Evolutionary conservation across 495 filamentous ascomycete genomes (phyloP).

Genomic region (Cercophora samala): DNA sequence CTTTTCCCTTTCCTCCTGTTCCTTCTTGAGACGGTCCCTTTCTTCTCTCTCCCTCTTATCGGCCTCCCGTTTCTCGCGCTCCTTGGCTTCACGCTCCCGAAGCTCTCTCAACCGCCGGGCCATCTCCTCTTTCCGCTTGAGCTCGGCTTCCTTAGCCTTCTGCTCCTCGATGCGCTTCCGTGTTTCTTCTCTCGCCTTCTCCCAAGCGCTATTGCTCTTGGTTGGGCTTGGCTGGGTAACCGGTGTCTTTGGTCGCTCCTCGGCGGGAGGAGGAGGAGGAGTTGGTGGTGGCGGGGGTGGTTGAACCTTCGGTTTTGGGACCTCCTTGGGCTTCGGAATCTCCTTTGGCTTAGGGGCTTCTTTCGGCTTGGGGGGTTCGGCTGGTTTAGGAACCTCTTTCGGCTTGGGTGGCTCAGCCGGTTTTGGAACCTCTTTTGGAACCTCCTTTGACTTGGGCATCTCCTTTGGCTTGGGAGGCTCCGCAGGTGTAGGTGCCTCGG

Average conservation of each 20-base stretch:
- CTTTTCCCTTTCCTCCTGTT: slow-evolving; percentile 39
- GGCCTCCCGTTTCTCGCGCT: slow-evolving; percentile 50
- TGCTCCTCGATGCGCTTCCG: slow-evolving; percentile 58
- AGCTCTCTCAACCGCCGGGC: slow-evolving; percentile 50
- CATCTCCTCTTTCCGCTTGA: slow-evolving; percentile 49
- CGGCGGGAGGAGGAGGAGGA: not conserved
- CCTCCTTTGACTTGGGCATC: slow-evolving; percentile 23
- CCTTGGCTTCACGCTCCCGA: slow-evolving; percentile 62
- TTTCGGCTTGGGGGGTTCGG: not conserved
- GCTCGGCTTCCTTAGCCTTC: slow-evolving; percentile 50
- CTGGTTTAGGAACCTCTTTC: slow-evolving; percentile 16
- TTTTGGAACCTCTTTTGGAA: slow-evolving; percentile 25
- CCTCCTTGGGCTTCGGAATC: slow-evolving; percentile 9
- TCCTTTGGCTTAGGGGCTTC: not conserved
- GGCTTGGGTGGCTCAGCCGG: slow-evolving; percentile 35
- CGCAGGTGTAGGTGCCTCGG: slow-evolving; percentile 1
- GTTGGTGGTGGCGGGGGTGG: slow-evolving; percentile 13
- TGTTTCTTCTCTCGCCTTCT: slow-evolving; percentile 69
- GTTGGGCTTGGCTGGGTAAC: slow-evolving; percentile 28
- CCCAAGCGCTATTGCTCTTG: slow-evolving; percentile 50
- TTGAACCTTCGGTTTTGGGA: slow-evolving; percentile 31
- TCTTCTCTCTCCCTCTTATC: slow-evolving; percentile 41
- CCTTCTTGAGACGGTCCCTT: slow-evolving; percentile 38
- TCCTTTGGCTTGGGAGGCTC: slow-evolving; percentile 42
- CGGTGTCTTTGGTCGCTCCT: slow-evolving; percentile 6